phyloP scores from a whole-genome alignment of 78 protist species.

The Isochrysis galbana region DNA sequence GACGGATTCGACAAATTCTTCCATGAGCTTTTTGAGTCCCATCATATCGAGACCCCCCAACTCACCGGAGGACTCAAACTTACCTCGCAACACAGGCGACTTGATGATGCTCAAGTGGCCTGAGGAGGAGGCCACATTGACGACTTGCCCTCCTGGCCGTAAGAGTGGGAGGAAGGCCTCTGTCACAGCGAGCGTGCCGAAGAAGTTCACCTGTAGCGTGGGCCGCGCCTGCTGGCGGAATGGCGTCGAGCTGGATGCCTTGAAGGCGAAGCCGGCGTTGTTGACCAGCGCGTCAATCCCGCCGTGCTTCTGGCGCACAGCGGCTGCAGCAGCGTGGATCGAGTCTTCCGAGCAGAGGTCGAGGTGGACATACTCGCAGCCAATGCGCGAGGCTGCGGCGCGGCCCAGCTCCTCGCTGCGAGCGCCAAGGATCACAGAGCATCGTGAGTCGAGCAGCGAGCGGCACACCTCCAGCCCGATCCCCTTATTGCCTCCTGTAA shows the following conservation, averaged over 20 bases:
- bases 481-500: too few relatives aligned
- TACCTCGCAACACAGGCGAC: too few relatives aligned
- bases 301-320: too few relatives aligned
- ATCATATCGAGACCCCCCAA: background rate
- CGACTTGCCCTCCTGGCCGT: background rate
- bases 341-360: too few relatives aligned
- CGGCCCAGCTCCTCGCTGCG: too few relatives aligned
- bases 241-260: slow-evolving; percentile 5
- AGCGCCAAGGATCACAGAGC: too few relatives aligned
- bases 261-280: slow-evolving; percentile 29
- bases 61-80: too few relatives aligned
- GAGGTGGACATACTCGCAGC: too few relatives aligned
- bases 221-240: slow-evolving; percentile 14
- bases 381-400: too few relatives aligned
- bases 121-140: background rate
- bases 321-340: too few relatives aligned
- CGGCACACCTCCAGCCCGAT: too few relatives aligned
- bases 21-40: background rate
- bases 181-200: background rate
- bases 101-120: background rate
- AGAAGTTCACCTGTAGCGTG: slow-evolving; percentile 8
- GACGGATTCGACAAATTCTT: background rate
- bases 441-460: too few relatives aligned
- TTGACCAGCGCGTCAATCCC: slow-evolving; percentile 16
- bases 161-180: slow-evolving; percentile 21